Evolutionary conservation across 441 rosid species (phyloP).

Genomic region (Gossypium laxum): DNA sequence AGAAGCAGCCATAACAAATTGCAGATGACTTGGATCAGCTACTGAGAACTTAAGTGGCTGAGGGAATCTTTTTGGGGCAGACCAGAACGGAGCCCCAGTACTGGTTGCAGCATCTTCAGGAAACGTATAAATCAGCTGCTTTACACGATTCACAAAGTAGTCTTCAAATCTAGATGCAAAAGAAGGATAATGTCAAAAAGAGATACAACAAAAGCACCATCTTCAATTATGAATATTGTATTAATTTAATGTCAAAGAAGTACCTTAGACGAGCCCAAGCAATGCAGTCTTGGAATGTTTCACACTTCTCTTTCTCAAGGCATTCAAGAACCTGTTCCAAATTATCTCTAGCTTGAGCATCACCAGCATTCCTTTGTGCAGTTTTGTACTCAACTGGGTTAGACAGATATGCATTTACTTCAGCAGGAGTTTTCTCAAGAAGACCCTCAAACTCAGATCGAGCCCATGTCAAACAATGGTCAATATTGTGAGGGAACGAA

Average conservation of each 20-base stretch:
- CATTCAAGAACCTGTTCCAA: constrained; percentile 77
- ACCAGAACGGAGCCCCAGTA: constrained; percentile 91
- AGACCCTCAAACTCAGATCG: constrained; percentile 95
- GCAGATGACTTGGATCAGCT: constrained; percentile 62
- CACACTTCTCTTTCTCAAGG: constrained; percentile 74
- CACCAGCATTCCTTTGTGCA: constrained; percentile 68
- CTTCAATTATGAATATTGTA: no score
- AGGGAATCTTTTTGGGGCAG: constrained; percentile 95
- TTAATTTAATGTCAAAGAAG: no score
- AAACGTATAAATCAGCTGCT: constrained; percentile 73
- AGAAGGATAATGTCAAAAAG: constrained; percentile 10
- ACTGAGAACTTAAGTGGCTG: constrained; percentile 63
- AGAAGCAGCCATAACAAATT: constrained; percentile 65
- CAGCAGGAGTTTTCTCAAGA: constrained; percentile 87
- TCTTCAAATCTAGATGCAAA: constrained; percentile 69
- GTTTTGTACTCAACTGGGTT: constrained; percentile 57
- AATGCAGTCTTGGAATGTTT: constrained; percentile 70
- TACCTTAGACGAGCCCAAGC: constrained; percentile 76
- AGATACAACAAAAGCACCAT: background rate
- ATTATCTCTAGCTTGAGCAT: constrained; percentile 88
- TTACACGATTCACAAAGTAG: constrained; percentile 73
- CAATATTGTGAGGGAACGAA: constrained; percentile 96
- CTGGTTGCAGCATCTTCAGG: constrained; percentile 91
- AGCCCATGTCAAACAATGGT: constrained; percentile 97
- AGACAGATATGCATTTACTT: constrained; percentile 73